phyloP scores from a whole-genome alignment of 1,284 basidiomycete genomes.

The Pyrrhoderma noxium region DNA sequence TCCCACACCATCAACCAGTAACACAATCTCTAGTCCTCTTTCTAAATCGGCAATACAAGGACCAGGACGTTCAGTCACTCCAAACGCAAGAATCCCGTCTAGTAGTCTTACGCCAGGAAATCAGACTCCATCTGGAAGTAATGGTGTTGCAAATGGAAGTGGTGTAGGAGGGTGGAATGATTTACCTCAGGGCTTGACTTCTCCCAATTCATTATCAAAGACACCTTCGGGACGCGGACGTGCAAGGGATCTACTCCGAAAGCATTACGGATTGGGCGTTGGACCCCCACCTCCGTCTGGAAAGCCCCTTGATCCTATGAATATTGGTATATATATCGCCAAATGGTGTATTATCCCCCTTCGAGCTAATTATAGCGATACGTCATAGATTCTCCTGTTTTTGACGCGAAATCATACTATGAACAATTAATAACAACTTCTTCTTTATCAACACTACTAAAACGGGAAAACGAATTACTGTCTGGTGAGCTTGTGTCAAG shows the following conservation, averaged over 20 bases:
- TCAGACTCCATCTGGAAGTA: neutral
- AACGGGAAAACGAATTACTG: slow-evolving; percentile 71
- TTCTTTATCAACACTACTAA: slow-evolving; percentile 62
- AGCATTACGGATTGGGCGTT: slow-evolving; percentile 76
- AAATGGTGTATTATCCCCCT: neutral
- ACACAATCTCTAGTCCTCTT: neutral
- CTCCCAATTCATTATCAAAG: too few relatives aligned
- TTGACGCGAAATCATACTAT: slow-evolving; percentile 76
- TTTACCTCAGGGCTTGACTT: neutral
- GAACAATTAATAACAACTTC: slow-evolving; percentile 78
- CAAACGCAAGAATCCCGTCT: slow-evolving; percentile 5
- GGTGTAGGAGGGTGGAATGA: neutral
- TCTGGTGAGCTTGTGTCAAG: slow-evolving; percentile 36
- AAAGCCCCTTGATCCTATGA: slow-evolving; percentile 65
- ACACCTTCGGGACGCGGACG: slow-evolving; percentile 29
- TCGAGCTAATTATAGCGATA: slow-evolving; percentile 1
- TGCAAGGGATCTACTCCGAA: slow-evolving; percentile 71
- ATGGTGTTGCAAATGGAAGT: neutral
- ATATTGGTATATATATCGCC: slow-evolving; percentile 46
- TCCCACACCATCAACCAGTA: slow-evolving; percentile 3
- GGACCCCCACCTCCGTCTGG: slow-evolving; percentile 52
- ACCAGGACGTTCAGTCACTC: neutral
- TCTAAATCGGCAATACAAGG: too few relatives aligned
- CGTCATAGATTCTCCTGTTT: slow-evolving; percentile 62
- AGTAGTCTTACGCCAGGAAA: neutral